Base-by-base conservation (phyloP, 495 filamentous ascomycete genomes). In the Arthonia radiata region DNA sequence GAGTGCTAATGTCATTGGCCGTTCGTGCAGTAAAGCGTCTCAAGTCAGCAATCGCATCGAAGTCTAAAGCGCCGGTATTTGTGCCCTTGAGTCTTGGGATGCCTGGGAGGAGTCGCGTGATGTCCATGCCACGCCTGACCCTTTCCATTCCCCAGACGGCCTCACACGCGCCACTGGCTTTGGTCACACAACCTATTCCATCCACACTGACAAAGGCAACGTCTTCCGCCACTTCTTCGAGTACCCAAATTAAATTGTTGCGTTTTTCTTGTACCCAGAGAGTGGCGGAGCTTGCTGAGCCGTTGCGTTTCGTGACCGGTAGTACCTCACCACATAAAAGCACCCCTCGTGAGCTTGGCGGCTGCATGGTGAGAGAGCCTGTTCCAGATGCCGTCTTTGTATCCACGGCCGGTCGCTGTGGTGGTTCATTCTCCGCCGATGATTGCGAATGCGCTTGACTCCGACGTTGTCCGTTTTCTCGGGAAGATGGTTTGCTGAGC, bases 181-280 rank as follows among this genome's bases (percentile, higher is more conserved):
- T 62, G 10, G 59, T 53, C 10, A 92, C 57, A 18, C 59, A 57
- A 27, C 79, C 80, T 15, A 72, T 64, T 22, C 71, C 61, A 38
- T 83, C 78, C 14, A 80, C 57, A 15, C 44, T 58, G 6, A 97
- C 37, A 30, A 59, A 57, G 15, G 75, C 80, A 18, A 83, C 67
- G 42, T 97, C 81, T 52, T 97, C 86, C 29, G 78, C 78, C 28
- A 97, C 93, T 47, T 97, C 86, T 48, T 97, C 86, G 3, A 97
- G 43, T 10, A 97, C 86, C 86, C 86, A 97, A 28, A 97, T 93
- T 26, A 97, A 45, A 4, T 82, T 80, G 24, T 80, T 76, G 23
- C 65, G 63, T 44, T 97, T 97, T 47, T 97, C 86, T 53, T 93
- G 94, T 0, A 94, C 86, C 86, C 86, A 97, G 17, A 97, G 53